A percentile compares a stretch with the other conserved stretches of the same genome.
Evolutionary conservation across 148 eudicot genomes (phyloP).

Genomic region (Rhododendron vialii): DNA sequence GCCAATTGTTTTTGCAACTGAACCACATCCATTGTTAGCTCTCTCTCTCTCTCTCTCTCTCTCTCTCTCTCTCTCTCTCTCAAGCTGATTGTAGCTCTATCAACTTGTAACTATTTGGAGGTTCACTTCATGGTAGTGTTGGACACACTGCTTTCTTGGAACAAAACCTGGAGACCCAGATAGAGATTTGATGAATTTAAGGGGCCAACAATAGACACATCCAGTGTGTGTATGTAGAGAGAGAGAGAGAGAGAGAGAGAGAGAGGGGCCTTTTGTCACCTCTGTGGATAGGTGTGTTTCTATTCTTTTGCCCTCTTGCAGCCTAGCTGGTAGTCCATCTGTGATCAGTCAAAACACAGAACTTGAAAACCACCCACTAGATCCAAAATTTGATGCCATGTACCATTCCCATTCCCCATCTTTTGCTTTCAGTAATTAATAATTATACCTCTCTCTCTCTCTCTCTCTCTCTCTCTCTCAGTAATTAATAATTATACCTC

Average conservation of each 20-base stretch:
- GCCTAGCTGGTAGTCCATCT: background rate
- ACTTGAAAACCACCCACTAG: constrained; percentile 3
- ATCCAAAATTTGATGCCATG: constrained; percentile 17
- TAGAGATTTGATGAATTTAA: background rate
- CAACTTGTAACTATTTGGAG: constrained; percentile 4
- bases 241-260: background rate
- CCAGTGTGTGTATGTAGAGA: background rate
- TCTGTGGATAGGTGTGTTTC: background rate
- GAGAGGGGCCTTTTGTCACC: background rate
- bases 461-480: too few relatives aligned
- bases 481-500: too few relatives aligned
- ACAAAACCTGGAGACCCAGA: background rate
- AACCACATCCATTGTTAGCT: constrained; percentile 23
- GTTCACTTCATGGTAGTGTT: background rate
- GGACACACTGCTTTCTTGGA: background rate
- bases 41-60: background rate
- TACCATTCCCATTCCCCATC: constrained; percentile 3
- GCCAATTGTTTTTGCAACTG: constrained; percentile 37
- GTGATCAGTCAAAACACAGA: background rate
- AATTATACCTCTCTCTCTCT: background rate
- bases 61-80: background rate
- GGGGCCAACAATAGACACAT: background rate
- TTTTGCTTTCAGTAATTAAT: background rate
- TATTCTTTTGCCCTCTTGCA: background rate
- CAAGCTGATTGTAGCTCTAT: background rate